phyloP scores from a whole-genome alignment of 1,139 yeast genomes.

The Geotrichum klebahnii region DNA sequence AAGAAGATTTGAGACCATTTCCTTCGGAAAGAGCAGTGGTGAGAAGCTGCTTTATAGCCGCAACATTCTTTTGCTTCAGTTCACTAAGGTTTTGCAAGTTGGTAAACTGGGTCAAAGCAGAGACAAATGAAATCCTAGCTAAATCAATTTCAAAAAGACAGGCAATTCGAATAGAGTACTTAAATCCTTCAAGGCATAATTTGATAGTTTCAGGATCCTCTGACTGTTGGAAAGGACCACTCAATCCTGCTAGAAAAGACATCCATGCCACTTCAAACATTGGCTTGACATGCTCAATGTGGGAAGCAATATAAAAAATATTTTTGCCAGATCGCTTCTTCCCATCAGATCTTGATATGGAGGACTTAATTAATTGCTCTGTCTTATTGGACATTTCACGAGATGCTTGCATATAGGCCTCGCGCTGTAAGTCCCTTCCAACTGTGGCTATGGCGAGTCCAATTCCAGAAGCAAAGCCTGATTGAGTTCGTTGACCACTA shows the following conservation, averaged over 20 bases:
- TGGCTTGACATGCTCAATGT: slow-evolving; percentile 85
- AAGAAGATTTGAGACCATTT: slow-evolving; percentile 61
- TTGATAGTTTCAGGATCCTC: slow-evolving; percentile 74
- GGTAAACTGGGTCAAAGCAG: slow-evolving; percentile 84
- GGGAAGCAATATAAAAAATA: slow-evolving; percentile 59
- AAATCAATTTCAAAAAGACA: slow-evolving; percentile 79
- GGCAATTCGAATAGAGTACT: slow-evolving; percentile 74
- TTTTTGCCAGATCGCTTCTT: slow-evolving; percentile 32
- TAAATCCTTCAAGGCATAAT: slow-evolving; percentile 77
- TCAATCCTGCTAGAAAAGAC: slow-evolving; percentile 90
- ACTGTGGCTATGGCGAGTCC: slow-evolving; percentile 58
- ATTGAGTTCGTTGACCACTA: slow-evolving; percentile 44
- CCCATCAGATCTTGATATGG: slow-evolving; percentile 48
- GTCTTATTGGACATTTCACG: slow-evolving; percentile 87
- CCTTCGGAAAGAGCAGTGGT: slow-evolving; percentile 81
- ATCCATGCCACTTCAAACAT: slow-evolving; percentile 95
- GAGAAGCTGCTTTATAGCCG: slow-evolving; percentile 69
- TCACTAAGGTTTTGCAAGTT: slow-evolving; percentile 76
- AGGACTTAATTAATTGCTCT: slow-evolving; percentile 70
- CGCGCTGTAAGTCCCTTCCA: slow-evolving; percentile 69
- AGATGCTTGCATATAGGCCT: slow-evolving; percentile 88
- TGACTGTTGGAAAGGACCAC: slow-evolving; percentile 87
- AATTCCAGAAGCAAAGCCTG: slow-evolving; percentile 42
- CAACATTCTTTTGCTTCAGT: slow-evolving; percentile 72
- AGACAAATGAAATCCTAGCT: slow-evolving; percentile 83